Evolutionary conservation across 257 asterid species (phyloP), one percentile per base, ranked within the genome.

Genomic region (Plantago ovata): DNA sequence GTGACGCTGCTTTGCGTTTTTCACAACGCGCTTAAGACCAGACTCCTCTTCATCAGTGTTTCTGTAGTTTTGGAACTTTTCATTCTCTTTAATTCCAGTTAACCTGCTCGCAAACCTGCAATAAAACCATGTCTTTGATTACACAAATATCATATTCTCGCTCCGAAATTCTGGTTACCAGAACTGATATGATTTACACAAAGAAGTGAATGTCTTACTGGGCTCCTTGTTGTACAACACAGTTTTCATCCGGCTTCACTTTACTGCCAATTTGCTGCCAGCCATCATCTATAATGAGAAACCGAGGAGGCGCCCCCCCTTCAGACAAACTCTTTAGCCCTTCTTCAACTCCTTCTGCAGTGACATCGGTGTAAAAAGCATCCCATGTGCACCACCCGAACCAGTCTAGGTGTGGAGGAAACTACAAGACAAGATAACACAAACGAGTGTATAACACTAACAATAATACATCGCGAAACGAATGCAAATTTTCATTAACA

Each of bases 371-470:
- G 79, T 92, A 92, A 92, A 28, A 92, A 65, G 98, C 98, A 81
- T 92, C 98, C 98, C 98, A 92, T 20, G 98, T 92, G 74, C 98
- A 92, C 98, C 98, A 92, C 52, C 98, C 98, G 60, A 92, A 86
- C 98, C 98, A 92, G 78, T 92, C 95, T 19, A 92, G 72, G 62
- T 84, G 75, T 10, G 85, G 78, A 24, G 98, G 98, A 64, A 92
- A 43, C 98, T 91, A 62, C 58, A 73, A 38, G 65, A 51, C 43
- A 48, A 38, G 65, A 51, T 40, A 48, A 51, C 57, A 62, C 58
- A 65, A 36, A 40, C 62, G 43, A 0, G 6, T 28, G 2, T 28
- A 28, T 28, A 28, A 28, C n/a, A n/a, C n/a, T n/a, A n/a, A n/a
- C 36, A 28, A 28, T 28, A 28, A 28, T 28, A 8, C 36, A 28